These are phyloP conservation scores for Fusarium setosum DNA, from an alignment of 2,329 filamentous ascomycete genomes.

Conservation along the genomic window DNA sequence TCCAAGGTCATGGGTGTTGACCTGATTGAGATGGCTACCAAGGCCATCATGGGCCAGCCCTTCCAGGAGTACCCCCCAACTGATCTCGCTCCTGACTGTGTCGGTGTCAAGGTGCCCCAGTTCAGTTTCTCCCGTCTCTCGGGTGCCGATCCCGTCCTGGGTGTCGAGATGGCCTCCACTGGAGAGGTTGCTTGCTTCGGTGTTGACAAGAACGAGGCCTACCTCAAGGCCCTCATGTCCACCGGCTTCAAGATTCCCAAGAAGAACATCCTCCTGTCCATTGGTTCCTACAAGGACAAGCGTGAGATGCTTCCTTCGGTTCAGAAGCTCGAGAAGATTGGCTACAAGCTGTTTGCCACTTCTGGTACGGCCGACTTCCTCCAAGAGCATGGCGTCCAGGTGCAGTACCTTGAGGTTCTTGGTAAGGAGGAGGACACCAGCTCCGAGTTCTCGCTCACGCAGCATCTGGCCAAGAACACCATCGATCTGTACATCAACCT, in stretches of 20 bases:
- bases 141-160: constrained; percentile 93
- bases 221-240: constrained; percentile 94
- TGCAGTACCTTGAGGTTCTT: constrained; percentile 93
- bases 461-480: constrained; percentile 96
- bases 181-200: constrained; percentile 98
- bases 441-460: constrained; percentile 95
- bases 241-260: constrained; percentile 97
- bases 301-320: constrained; percentile 96
- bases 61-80: constrained; percentile 85
- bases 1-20: constrained; percentile 99
- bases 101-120: constrained; percentile 97
- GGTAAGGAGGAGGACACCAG: constrained; percentile 85
- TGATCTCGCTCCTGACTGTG: constrained; percentile 81
- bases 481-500: constrained; percentile 99
- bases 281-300: constrained; percentile 98
- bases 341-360: constrained; percentile 96
- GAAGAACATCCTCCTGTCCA: constrained; percentile 93
- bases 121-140: constrained; percentile 99
- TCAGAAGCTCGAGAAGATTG: constrained; percentile 87
- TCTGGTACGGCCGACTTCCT: constrained; percentile 97
- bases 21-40: constrained; percentile 98
- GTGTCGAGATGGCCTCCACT: constrained; percentile 99
- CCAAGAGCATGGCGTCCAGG: constrained; percentile 89
- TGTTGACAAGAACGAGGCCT: constrained; percentile 95
- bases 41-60: constrained; percentile 90